Conservation (phyloP, 192 early-diverging fungal genomes). For the Paraglomus brasilianum region DNA sequence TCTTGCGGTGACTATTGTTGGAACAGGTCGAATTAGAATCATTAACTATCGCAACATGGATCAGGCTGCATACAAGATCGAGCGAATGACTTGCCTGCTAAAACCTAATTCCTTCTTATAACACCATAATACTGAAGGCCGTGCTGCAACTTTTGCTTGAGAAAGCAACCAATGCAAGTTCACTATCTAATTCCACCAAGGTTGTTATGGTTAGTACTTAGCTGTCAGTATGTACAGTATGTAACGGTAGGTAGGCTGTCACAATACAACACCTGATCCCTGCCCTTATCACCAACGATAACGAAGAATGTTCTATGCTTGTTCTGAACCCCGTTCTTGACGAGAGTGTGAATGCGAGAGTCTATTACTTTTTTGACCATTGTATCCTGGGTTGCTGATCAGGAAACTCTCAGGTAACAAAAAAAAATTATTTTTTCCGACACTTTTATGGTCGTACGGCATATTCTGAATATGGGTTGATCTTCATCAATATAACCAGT, state of each 20-base stretch:
- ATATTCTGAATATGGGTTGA: too few relatives aligned
- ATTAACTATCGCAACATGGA: not conserved
- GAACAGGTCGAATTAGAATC: not conserved
- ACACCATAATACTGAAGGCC: constrained; percentile 98
- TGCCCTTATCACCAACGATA: constrained; percentile 92
- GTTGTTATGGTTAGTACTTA: not conserved
- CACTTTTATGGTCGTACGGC: too few relatives aligned
- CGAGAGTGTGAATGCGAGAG: constrained; percentile 89
- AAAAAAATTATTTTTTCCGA: too few relatives aligned
- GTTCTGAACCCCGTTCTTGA: constrained; percentile 88
- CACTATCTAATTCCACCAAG: constrained; percentile 63
- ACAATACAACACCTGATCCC: constrained; percentile 62
- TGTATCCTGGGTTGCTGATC: not conserved
- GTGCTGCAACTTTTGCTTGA: constrained; percentile 84
- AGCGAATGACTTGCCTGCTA: constrained; percentile 49
- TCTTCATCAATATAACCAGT: too few relatives aligned
- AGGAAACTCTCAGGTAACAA: too few relatives aligned
- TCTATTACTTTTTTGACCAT: constrained; percentile 91
- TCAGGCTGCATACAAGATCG: not conserved
- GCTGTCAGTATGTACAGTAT: not conserved
- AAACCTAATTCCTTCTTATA: constrained; percentile 99
- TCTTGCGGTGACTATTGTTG: constrained; percentile 79
- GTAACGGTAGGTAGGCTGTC: not conserved
- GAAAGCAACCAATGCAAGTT: constrained; percentile 96
- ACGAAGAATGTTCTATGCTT: constrained; percentile 96